A percentile compares a stretch with the other conserved stretches of the same genome.
phyloP scores from a whole-genome alignment of 768 basidiomycete genomes.

The Mycena vitilis region DNA sequence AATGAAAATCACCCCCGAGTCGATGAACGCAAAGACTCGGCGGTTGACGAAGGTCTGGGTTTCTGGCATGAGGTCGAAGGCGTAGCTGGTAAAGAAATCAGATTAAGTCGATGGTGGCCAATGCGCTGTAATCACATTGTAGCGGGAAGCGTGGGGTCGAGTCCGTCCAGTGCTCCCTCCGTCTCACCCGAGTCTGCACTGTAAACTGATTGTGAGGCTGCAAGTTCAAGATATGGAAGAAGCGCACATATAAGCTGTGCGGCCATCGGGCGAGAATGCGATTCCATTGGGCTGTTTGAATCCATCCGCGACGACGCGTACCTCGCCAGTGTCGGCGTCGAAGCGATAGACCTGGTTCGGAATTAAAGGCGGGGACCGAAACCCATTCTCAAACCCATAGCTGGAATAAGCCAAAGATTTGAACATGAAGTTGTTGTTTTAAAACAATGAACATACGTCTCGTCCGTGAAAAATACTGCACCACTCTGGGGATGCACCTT shows the following conservation, averaged over 20 bases:
- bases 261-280: slow-evolving; percentile 30
- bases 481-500: slow-evolving; percentile 49
- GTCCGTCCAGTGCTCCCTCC: slow-evolving; percentile 33
- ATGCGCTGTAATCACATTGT: slow-evolving; percentile 37
- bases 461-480: slow-evolving; percentile 40
- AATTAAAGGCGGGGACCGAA: slow-evolving; percentile 52
- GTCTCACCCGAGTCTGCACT: slow-evolving; percentile 41
- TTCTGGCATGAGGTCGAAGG: slow-evolving; percentile 59
- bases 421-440: not conserved
- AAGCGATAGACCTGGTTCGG: slow-evolving; percentile 61
- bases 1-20: slow-evolving; percentile 52
- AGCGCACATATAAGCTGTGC: slow-evolving; percentile 32
- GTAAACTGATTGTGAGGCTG: not conserved
- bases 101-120: not conserved
- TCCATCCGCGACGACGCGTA: slow-evolving; percentile 57
- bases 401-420: slow-evolving; percentile 38
- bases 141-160: slow-evolving; percentile 39
- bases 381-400: slow-evolving; percentile 50
- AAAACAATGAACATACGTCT: slow-evolving; percentile 45
- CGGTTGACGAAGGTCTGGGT: slow-evolving; percentile 58
- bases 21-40: slow-evolving; percentile 63
- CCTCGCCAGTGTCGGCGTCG: slow-evolving; percentile 51
- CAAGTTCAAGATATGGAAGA: not conserved
- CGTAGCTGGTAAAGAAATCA: slow-evolving; percentile 52
- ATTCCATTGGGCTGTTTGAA: slow-evolving; percentile 40